Percentiles rank a stretch among this genome's conserved stretches.
Evolutionary conservation across 306 rosid species (phyloP).

Genomic region (Hippophae rhamnoides): DNA sequence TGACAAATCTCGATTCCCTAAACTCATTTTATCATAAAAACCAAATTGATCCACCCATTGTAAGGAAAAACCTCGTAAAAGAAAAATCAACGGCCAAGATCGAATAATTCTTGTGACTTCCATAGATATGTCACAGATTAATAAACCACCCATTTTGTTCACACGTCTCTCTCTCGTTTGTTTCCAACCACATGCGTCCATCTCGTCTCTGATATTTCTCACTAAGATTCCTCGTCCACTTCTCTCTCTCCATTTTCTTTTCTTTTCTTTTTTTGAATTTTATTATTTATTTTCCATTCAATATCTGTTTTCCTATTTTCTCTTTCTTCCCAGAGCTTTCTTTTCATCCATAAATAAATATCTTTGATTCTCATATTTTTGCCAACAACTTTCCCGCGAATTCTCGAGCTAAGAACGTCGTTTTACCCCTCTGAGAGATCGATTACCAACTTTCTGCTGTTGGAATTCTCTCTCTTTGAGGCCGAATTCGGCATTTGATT

Average conservation of each 20-base stretch:
- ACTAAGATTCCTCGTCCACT: not conserved
- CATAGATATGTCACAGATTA: too few relatives aligned
- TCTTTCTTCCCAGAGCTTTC: constrained; percentile 22
- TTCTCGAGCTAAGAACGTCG: not conserved
- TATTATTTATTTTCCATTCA: not conserved
- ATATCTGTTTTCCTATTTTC: constrained; percentile 4
- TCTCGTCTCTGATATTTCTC: too few relatives aligned
- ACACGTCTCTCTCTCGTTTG: not conserved
- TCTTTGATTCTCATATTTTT: not conserved
- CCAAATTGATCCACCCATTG: too few relatives aligned
- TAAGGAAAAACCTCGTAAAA: too few relatives aligned
- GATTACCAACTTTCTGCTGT: not conserved
- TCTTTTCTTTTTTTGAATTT: not conserved
- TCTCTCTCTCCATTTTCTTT: not conserved
- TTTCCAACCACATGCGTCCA: too few relatives aligned
- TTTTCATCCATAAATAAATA: not conserved
- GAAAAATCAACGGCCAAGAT: too few relatives aligned
- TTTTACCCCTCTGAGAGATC: not conserved
- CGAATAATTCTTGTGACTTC: too few relatives aligned
- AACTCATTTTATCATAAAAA: too few relatives aligned
- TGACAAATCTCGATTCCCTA: too few relatives aligned
- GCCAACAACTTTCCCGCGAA: not conserved
- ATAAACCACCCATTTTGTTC: not conserved
- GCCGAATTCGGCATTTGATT: not conserved
- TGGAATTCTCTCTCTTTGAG: not conserved